phyloP scores from a whole-genome alignment of 2,329 filamentous ascomycete species.

The Xylogone sp. region DNA sequence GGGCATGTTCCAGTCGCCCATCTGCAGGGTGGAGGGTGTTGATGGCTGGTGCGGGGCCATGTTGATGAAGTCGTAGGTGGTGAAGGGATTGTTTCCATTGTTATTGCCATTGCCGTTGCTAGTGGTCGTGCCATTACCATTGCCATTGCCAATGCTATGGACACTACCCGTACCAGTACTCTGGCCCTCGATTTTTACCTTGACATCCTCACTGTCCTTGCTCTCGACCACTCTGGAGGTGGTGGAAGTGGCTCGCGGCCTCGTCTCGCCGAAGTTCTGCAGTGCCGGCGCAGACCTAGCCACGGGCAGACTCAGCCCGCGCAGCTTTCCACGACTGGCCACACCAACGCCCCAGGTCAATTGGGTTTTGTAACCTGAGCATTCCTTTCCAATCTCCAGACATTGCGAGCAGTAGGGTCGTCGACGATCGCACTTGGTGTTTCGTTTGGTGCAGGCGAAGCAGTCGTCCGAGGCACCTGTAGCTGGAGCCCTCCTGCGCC shows the following conservation, averaged over 20 bases:
- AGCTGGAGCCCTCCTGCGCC: conserved; percentile 81
- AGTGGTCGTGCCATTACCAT: background rate
- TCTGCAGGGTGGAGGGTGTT: conserved; percentile 17
- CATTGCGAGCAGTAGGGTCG: conserved; percentile 95
- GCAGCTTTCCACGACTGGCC: conserved; percentile 89
- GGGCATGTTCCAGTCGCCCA: conserved; percentile 28
- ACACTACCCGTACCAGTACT: background rate
- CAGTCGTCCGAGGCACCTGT: conserved; percentile 92
- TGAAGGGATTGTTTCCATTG: conserved; percentile 22
- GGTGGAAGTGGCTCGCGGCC: conserved; percentile 23
- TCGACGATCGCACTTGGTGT: conserved; percentile 82
- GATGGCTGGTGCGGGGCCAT: conserved; percentile 30
- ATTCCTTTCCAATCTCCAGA: conserved; percentile 86
- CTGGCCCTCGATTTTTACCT: conserved; percentile 26
- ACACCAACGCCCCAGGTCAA: conserved; percentile 96
- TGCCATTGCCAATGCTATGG: background rate
- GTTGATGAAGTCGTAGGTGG: conserved; percentile 35
- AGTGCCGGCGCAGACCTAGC: conserved; percentile 52
- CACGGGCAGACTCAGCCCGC: conserved; percentile 75
- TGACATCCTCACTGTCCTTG: conserved; percentile 21
- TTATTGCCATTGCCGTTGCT: conserved; percentile 6
- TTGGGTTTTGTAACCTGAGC: conserved; percentile 93
- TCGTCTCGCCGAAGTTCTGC: conserved; percentile 23
- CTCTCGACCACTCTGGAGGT: conserved; percentile 14
- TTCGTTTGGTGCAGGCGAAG: conserved; percentile 85